These are phyloP conservation scores for Pyrenopolyporus hunteri DNA, from an alignment of 495 filamentous ascomycete genomes.

Conservation along the genomic window DNA sequence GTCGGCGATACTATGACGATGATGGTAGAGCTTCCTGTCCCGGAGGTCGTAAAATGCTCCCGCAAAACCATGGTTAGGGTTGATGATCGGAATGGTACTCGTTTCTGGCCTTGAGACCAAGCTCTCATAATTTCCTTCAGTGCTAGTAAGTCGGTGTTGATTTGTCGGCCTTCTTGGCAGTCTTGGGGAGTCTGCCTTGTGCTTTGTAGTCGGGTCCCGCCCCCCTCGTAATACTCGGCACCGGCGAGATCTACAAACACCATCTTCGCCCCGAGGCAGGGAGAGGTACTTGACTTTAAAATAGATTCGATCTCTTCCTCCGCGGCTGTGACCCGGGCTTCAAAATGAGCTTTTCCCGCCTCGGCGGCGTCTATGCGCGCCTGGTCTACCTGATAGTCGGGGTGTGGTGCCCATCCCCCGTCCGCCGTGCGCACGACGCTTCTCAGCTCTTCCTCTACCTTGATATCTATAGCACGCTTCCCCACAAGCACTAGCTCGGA, in stretches of 20 bases:
- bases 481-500: background rate
- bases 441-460: background rate
- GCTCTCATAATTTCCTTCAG: background rate
- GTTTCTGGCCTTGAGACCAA: too few relatives aligned
- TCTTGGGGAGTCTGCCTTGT: background rate
- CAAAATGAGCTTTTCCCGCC: background rate
- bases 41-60: too few relatives aligned
- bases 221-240: background rate
- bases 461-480: background rate
- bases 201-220: background rate
- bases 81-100: too few relatives aligned
- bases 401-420: too few relatives aligned
- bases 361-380: too few relatives aligned
- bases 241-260: background rate
- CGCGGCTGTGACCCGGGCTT: background rate
- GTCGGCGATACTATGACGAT: too few relatives aligned
- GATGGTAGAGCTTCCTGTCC: too few relatives aligned
- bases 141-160: background rate
- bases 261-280: background rate
- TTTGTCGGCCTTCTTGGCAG: background rate
- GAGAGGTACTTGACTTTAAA: background rate
- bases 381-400: too few relatives aligned
- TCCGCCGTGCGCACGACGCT: background rate
- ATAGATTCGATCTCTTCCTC: background rate
- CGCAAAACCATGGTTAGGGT: too few relatives aligned